Evolutionary conservation across 768 basidiomycete genomes (phyloP).

Genomic region (Hericium erinaceus): DNA sequence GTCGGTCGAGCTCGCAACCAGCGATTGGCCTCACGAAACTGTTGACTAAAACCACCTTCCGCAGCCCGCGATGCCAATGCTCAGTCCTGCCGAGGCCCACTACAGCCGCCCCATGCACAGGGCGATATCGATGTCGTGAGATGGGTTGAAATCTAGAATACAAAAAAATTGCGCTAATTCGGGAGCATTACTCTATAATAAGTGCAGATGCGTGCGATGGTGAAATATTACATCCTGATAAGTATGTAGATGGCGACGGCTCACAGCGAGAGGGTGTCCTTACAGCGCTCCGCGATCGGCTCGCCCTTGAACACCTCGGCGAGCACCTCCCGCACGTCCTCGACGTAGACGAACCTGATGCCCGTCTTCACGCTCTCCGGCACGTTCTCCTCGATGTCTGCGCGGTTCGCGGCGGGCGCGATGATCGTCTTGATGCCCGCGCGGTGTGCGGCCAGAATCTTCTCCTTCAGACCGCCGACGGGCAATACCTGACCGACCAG

Average conservation of each 20-base stretch:
- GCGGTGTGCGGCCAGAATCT: constrained; percentile 93
- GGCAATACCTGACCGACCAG: constrained; percentile 93
- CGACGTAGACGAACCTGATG: constrained; percentile 91
- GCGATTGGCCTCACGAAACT: no score
- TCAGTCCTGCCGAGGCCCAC: no score
- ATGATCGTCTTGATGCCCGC: constrained; percentile 92
- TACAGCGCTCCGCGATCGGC: constrained; percentile 53
- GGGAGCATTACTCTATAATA: background rate
- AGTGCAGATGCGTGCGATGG: background rate
- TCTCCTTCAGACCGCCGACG: constrained; percentile 93
- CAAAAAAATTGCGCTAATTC: background rate
- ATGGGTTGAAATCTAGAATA: background rate
- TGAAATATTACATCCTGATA: background rate
- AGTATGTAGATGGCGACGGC: background rate
- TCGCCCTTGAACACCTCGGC: constrained; percentile 75
- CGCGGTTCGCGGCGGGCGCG: constrained; percentile 79
- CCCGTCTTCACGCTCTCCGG: constrained; percentile 93
- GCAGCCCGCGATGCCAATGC: no score
- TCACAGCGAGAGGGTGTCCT: constrained; percentile 38
- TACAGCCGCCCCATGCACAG: background rate
- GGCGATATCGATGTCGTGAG: background rate
- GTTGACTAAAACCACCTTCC: no score
- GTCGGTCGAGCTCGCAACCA: no score
- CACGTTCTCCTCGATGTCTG: constrained; percentile 97
- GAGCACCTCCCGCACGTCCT: constrained; percentile 84